A percentile compares a stretch with the other conserved stretches of the same genome.
These are phyloP conservation scores for Bruguiera sexangula DNA, from an alignment of 345 rosid species.

Conservation along the genomic window DNA sequence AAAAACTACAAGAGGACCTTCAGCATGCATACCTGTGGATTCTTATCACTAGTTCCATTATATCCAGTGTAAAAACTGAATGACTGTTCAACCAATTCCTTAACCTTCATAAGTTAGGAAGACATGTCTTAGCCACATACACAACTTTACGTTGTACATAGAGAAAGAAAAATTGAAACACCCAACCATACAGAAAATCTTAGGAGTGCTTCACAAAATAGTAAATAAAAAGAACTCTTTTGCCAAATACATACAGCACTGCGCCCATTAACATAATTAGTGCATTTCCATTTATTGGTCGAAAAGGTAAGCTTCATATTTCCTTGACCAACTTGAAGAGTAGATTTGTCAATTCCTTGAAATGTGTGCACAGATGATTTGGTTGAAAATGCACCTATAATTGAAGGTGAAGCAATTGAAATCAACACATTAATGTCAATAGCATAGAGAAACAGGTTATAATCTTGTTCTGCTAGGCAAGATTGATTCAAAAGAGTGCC, in stretches of 20 bases:
- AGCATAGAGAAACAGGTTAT: constrained; percentile 15
- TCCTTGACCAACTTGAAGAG: constrained; percentile 63
- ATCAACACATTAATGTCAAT: constrained; percentile 3
- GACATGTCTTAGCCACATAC: constrained; percentile 23
- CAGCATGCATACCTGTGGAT: constrained; percentile 60
- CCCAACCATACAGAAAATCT: constrained; percentile 5
- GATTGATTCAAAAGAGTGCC: constrained; percentile 18
- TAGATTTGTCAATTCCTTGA: constrained; percentile 41
- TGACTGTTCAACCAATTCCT: constrained; percentile 62
- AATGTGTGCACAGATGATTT: constrained; percentile 49
- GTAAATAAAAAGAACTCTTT: neutral
- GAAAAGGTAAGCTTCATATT: constrained; percentile 64
- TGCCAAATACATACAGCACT: constrained; percentile 46
- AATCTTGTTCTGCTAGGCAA: constrained; percentile 21
- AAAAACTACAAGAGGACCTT: constrained; percentile 12
- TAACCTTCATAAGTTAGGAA: constrained; percentile 46
- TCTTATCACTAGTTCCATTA: constrained; percentile 54
- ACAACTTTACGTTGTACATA: neutral
- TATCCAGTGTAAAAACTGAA: constrained; percentile 66
- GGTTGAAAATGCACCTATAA: constrained; percentile 50
- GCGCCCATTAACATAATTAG: constrained; percentile 53
- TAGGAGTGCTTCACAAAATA: neutral
- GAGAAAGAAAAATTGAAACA: neutral
- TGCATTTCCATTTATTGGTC: constrained; percentile 38
- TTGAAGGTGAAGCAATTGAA: constrained; percentile 17